These are phyloP conservation scores for Colletotrichum neosansevieriae DNA, from an alignment of 2,329 filamentous ascomycete genomes.

Conservation along the genomic window DNA sequence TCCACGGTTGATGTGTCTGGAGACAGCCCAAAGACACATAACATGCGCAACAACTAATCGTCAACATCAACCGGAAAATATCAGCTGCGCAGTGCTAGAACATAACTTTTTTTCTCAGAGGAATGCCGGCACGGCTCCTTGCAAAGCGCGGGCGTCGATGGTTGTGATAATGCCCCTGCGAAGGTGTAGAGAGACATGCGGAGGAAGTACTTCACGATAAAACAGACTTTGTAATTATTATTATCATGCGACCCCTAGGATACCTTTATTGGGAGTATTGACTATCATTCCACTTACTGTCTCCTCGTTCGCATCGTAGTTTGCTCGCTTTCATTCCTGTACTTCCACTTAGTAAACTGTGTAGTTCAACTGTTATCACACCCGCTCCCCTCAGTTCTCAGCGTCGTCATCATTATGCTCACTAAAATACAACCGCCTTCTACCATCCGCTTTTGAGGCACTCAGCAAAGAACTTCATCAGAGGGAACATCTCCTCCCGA, in stretches of 20 bases:
- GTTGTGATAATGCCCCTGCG: not conserved
- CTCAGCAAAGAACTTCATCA: constrained; percentile 86
- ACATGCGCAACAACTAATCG: not conserved
- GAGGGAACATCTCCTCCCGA: constrained; percentile 86
- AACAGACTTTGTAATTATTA: constrained; percentile 25
- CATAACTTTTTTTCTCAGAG: not conserved
- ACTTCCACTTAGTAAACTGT: too few relatives aligned
- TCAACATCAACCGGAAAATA: not conserved
- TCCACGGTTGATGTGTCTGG: constrained; percentile 5
- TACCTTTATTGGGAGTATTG: not conserved
- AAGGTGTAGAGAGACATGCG: not conserved
- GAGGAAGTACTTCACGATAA: not conserved
- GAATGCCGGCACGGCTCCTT: too few relatives aligned
- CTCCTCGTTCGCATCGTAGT: too few relatives aligned
- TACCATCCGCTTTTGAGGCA: constrained; percentile 59
- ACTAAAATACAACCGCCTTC: not conserved
- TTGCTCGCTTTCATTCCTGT: too few relatives aligned
- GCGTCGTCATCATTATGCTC: not conserved
- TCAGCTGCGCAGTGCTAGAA: not conserved
- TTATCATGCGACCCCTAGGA: constrained; percentile 3
- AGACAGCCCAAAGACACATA: constrained; percentile 10
- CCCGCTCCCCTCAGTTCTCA: too few relatives aligned
- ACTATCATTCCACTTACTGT: not conserved
- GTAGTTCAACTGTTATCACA: too few relatives aligned
- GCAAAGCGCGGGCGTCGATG: not conserved